Conservation (phyloP, 495 filamentous ascomycete species). For the Daldinia bambusicola region DNA sequence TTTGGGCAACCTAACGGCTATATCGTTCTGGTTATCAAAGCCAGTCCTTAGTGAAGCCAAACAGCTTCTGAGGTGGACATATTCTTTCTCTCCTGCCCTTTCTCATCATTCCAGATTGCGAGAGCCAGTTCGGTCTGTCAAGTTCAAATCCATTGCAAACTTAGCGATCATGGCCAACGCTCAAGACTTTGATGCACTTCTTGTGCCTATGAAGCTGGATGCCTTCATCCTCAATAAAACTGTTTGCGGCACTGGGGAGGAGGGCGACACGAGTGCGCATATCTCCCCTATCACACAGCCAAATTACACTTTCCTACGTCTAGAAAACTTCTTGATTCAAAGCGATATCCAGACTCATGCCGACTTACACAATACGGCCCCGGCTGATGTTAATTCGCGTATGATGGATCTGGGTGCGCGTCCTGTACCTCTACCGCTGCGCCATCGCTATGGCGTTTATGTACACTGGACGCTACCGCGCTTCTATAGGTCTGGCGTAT, state of each 20-base stretch:
- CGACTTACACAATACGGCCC: slow-evolving; percentile 56
- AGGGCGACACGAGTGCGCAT: slow-evolving; percentile 39
- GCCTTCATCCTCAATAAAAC: slow-evolving; percentile 56
- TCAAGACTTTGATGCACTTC: background rate
- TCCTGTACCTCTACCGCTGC: slow-evolving; percentile 10
- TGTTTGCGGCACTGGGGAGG: slow-evolving; percentile 41
- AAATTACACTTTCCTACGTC: slow-evolving; percentile 62
- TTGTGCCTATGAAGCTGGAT: slow-evolving; percentile 53
- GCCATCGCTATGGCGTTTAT: slow-evolving; percentile 61
- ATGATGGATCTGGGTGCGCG: slow-evolving; percentile 54
- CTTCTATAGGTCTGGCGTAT: slow-evolving; percentile 53
- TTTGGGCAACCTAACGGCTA: background rate
- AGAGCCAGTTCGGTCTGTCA: background rate
- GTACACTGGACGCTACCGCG: slow-evolving; percentile 64
- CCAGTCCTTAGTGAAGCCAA: background rate
- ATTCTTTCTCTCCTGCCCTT: background rate
- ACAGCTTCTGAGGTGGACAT: background rate
- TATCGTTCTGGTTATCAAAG: background rate
- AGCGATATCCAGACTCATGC: slow-evolving; percentile 56
- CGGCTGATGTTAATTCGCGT: slow-evolving; percentile 54
- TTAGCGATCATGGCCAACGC: background rate
- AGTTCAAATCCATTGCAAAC: background rate
- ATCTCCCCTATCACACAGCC: slow-evolving; percentile 66
- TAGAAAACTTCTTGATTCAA: slow-evolving; percentile 50
- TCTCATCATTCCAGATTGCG: background rate